Base-by-base conservation (phyloP, 352 stramenopile genomes). In the Phytopythium oedochilum region DNA sequence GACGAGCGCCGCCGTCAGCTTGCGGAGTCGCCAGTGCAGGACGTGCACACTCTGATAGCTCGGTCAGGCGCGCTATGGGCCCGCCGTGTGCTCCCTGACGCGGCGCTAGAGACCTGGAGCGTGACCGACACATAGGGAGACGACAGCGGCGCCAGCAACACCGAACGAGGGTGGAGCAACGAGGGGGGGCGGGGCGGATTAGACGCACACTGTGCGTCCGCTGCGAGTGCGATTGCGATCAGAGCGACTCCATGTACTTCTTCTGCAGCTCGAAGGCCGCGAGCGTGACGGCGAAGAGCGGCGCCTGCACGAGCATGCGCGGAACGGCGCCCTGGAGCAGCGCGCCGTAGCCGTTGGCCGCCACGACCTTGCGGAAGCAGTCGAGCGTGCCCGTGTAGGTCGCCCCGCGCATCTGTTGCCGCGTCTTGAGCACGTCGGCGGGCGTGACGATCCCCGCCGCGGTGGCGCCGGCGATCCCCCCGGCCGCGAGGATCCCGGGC, bases 361-460 rank as follows among this genome's bases (percentile, higher is more conserved):
- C 56, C 31, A 92, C 78, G 15, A 97, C 70, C 50, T 95, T 88
- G 23, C 68, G 72, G 46, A 86, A 79, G 62, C 89, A 97, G 63
- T 97, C 86, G 29, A 78, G 43, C 50, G 94, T 89, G 52, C 88
- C 83, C 5, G 58, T 87, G 68, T 96, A 97, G 10, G 65, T 78
- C 15, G 75, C 78, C 10, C 84, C 84, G 49, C 75, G 78, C 63
- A 91, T 81, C 70, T 96, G 88, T 25, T 89, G 59, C 34, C 86
- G 73, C 5, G 87, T 96, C 78, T 97, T 97, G 71, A 97, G 92
- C 34, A 97, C 85, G 55, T 97, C 89, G 1, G 75, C 75, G 6
- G 78, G 74, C 39, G 78, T 88, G 36, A 68, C 82, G 15, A 90
- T 47, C 0, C 74, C 78, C 3, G 83, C 72, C 29, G 83, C 85